phyloP scores from a whole-genome alignment of 768 basidiomycete species.

The Calvatia gigantea region DNA sequence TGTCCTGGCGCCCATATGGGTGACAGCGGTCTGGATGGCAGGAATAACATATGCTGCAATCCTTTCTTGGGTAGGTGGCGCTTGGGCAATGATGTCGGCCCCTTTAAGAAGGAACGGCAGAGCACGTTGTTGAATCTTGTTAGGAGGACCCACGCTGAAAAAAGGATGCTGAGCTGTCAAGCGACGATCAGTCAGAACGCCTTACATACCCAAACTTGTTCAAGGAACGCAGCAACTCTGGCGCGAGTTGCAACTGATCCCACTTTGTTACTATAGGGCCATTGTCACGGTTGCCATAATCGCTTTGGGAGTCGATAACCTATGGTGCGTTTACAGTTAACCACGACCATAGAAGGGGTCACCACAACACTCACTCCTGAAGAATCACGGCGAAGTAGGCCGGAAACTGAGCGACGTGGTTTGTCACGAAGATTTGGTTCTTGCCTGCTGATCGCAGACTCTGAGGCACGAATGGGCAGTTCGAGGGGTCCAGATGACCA shows the following conservation, averaged over 20 bases:
- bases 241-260: constrained; percentile 86
- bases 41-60: constrained; percentile 97
- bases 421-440: constrained; percentile 55
- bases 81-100: constrained; percentile 97
- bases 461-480: constrained; percentile 57
- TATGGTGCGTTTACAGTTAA: constrained; percentile 24
- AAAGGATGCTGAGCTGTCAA: constrained; percentile 1
- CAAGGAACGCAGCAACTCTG: constrained; percentile 85
- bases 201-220: constrained; percentile 86
- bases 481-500: constrained; percentile 85
- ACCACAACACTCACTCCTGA: constrained; percentile 49
- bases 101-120: constrained; percentile 92
- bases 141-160: constrained; percentile 88
- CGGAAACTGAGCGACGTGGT: constrained; percentile 64
- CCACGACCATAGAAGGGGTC: neutral
- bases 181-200: neutral
- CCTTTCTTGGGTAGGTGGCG: constrained; percentile 96
- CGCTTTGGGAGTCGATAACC: constrained; percentile 55
- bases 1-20: constrained; percentile 47
- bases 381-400: constrained; percentile 71
- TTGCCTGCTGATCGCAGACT: constrained; percentile 39
- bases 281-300: constrained; percentile 51
- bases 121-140: constrained; percentile 97
- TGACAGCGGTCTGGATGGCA: constrained; percentile 78
- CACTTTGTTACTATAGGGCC: constrained; percentile 91